phyloP scores from a whole-genome alignment of 176 grass and related monocot genomes.

The Triticum urartu region DNA sequence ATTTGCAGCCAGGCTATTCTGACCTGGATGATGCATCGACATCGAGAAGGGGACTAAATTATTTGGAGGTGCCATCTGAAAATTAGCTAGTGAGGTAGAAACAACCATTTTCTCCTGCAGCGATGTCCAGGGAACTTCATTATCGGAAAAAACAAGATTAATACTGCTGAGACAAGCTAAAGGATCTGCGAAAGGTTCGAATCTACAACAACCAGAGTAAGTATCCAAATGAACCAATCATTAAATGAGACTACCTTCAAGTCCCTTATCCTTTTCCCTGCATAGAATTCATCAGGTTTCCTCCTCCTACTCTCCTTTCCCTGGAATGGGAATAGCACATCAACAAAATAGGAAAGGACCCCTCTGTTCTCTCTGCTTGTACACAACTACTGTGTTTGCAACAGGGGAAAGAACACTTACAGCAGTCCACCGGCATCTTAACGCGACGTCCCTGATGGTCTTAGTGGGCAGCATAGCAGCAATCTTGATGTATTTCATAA shows the following conservation, averaged over 20 bases:
- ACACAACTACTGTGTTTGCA: neutral
- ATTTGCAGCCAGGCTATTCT: slow-evolving; percentile 31
- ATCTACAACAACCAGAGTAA: neutral
- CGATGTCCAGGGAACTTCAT: slow-evolving; percentile 1
- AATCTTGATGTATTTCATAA: slow-evolving; percentile 89
- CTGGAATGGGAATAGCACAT: slow-evolving; percentile 31
- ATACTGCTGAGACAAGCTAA: neutral
- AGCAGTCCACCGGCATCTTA: slow-evolving; percentile 63
- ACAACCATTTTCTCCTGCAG: slow-evolving; percentile 61
- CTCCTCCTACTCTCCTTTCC: slow-evolving; percentile 49
- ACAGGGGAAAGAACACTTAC: slow-evolving; percentile 29
- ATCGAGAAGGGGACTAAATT: slow-evolving; percentile 37
- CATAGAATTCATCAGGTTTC: slow-evolving; percentile 55
- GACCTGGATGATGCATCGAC: slow-evolving; percentile 38
- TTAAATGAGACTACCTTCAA: slow-evolving; percentile 54
- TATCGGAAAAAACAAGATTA: neutral
- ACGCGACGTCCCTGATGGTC: slow-evolving; percentile 79
- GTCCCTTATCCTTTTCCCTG: slow-evolving; percentile 55
- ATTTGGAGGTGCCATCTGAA: slow-evolving; percentile 38
- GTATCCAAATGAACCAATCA: neutral
- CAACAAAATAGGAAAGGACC: slow-evolving; percentile 7
- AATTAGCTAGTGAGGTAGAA: slow-evolving; percentile 43
- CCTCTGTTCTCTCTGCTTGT: neutral
- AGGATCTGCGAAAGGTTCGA: neutral
- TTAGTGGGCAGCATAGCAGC: slow-evolving; percentile 75